A percentile compares a stretch with the other conserved stretches of the same genome.
These are phyloP conservation scores for Fonsecaea monophora DNA, from an alignment of 2,329 filamentous ascomycete genomes.

Conservation along the genomic window DNA sequence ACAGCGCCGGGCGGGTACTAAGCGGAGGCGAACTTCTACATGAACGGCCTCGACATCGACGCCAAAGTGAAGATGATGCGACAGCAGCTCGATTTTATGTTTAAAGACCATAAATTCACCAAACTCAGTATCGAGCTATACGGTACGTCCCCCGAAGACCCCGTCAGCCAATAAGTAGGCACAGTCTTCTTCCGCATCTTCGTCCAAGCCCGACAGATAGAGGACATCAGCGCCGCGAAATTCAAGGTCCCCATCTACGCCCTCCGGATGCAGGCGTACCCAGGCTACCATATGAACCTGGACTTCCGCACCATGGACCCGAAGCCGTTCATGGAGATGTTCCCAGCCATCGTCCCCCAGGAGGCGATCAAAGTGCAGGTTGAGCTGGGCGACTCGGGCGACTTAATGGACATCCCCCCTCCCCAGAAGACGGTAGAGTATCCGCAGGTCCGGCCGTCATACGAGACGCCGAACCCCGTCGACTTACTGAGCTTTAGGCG, in stretches of 20 bases:
- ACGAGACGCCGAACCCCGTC: constrained; percentile 22
- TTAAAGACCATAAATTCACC: constrained; percentile 45
- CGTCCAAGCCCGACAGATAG: constrained; percentile 16
- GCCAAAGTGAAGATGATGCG: constrained; percentile 47
- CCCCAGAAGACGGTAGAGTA: constrained; percentile 8
- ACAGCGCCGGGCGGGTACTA: constrained; percentile 58
- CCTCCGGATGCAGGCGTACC: constrained; percentile 51
- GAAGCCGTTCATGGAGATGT: constrained; percentile 55
- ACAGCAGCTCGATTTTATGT: constrained; percentile 31
- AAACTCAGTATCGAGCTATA: constrained; percentile 47
- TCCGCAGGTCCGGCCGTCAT: constrained; percentile 14
- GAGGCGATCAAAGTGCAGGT: constrained; percentile 31
- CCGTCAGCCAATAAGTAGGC: constrained; percentile 48
- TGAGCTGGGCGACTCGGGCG: constrained; percentile 9
- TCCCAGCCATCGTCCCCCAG: constrained; percentile 46
- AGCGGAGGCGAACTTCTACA: constrained; percentile 53
- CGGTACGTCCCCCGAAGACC: constrained; percentile 48
- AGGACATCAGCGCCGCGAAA: constrained; percentile 12
- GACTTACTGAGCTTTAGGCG: constrained; percentile 38
- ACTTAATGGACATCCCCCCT: constrained; percentile 8
- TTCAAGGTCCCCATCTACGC: constrained; percentile 24
- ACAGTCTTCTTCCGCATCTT: constrained; percentile 44
- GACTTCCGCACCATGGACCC: constrained; percentile 55
- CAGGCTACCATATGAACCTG: constrained; percentile 54
- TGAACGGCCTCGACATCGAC: constrained; percentile 55